These are phyloP conservation scores for Saksenaea oblongispora DNA, from an alignment of 371 early-diverging fungal genomes.

Conservation along the genomic window DNA sequence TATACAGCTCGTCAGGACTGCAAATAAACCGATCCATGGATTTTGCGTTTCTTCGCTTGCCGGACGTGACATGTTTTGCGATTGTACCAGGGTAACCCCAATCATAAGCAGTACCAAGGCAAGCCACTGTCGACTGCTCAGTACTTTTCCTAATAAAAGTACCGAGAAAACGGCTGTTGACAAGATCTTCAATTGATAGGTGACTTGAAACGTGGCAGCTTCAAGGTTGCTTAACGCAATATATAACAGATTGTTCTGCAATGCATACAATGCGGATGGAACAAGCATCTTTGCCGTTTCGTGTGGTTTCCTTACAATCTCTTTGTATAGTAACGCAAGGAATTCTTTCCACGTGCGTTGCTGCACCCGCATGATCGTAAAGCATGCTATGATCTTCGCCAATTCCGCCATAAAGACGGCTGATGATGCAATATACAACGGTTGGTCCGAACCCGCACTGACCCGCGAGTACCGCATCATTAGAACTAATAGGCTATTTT, in stretches of 20 bases:
- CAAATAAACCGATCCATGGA: conserved; percentile 61
- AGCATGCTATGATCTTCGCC: conserved; percentile 51
- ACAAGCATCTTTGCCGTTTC: conserved; percentile 72
- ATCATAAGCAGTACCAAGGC: conserved; percentile 82
- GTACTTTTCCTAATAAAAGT: conserved; percentile 64
- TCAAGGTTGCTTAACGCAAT: conserved; percentile 84
- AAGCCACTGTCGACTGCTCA: conserved; percentile 76
- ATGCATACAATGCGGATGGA: conserved; percentile 88
- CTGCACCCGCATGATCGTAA: conserved; percentile 37
- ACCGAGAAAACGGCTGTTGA: conserved; percentile 94
- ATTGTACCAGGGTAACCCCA: conserved; percentile 89
- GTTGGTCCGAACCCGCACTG: conserved; percentile 44
- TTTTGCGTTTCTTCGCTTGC: conserved; percentile 33
- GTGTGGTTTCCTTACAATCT: conserved; percentile 50
- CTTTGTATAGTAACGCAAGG: conserved; percentile 41
- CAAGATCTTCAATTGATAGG: conserved; percentile 95
- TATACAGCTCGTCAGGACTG: conserved; percentile 64
- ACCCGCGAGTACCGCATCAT: conserved; percentile 68
- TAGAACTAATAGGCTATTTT: conserved; percentile 65
- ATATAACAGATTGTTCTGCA: conserved; percentile 95
- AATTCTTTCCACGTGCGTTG: conserved; percentile 26
- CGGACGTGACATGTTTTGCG: conserved; percentile 46
- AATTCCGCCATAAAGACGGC: conserved; percentile 71
- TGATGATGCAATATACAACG: conserved; percentile 67
- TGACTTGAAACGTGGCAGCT: conserved; percentile 94